Base-by-base conservation (phyloP, 441 rosid species). In the Manihot esculenta region DNA sequence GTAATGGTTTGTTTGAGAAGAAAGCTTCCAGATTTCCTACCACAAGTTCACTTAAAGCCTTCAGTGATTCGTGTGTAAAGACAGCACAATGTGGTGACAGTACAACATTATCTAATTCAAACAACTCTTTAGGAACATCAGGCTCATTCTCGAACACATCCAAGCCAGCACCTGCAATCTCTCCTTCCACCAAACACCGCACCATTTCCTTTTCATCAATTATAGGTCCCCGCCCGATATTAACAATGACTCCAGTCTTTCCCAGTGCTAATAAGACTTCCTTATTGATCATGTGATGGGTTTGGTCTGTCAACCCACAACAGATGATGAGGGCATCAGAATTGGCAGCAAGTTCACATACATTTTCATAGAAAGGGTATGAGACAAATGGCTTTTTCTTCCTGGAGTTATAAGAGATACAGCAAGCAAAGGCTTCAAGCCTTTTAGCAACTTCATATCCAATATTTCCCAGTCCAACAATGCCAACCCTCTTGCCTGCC, bases 121-220 rank as follows among this genome's bases (percentile, higher is more conserved):
- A 71, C 0, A 87, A 80, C 77, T 84, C 82, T 23, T 72, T 17
- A n/a, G 89, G 88, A 72, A 85, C 88, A 68, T 51, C n/a, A 9
- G 88, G 87, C 72, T 89, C 89, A 9, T 84, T 66, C 75, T 88
- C 94, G 58, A 87, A 87, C 71, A 88, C 91, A 74, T 88, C 94
- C 79, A 88, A 76, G 17, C 91, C 91, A 59, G 91, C 94, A 5
- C 91, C 94, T 30, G 76, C 81, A 21, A 85, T 82, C 80, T 85
- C 83, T 35, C 89, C 86, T 24, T 66, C 67, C 49, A 76, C 68
- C 74, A 87, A 73, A 67, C 82, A 75, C 66, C 69, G 69, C 2
- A 87, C 84, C 84, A 90, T 56, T 74, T 85, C 97, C 77, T 81
- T 70, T 79, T 92, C 96, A 47, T 92, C 83, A 10, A 92, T 80